Evolutionary conservation across 108 stramenopile species (phyloP), one percentile per base, ranked within the genome.

Genomic region (Cyclotella atomus): DNA sequence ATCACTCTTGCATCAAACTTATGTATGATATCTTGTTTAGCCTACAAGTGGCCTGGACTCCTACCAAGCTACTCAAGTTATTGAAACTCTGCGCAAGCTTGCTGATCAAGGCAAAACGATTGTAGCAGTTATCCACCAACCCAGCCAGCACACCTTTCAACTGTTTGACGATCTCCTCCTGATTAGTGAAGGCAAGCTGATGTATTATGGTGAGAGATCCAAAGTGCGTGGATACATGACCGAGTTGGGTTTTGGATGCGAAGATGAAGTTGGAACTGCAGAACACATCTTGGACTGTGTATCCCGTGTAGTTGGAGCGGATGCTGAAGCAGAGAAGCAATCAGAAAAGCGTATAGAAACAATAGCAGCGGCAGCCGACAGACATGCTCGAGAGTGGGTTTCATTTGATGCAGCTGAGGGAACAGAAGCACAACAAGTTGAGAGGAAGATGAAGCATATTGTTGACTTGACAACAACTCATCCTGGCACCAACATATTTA

Each of bases 51-150:
- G 95, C 0, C 72, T 96, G 12, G 95, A 96, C 68, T 81, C 79
- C n/a, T 89, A 87, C 43, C 85, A 91, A 41, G 90, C 93, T 2
- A 70, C 87, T 19, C 80, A 79, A 41, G 81, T 97, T 0, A 74
- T 95, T 20, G 77, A 87, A 56, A 86, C 87, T 20, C 77, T 95
- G 23, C 72, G 88, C 25, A 80, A 84, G 34, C 83, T 95, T 24
- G 93, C 94, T 7, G 88, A 94, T 75, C 34, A 73, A 34, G 90
- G 91, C 15, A 89, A 94, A 66, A 95, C 93, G 9, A 73, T 97
- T 36, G 68, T 97, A 29, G 83, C 91, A 6, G 92, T 94, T 2
- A 95, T 97, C 69, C 96, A 97, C 76, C 96, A 97, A 67, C 95
- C 95, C 12, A 83, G 84, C 47, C 89, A 90, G 52, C 87, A 89